phyloP scores from a whole-genome alignment of 345 rosid genomes.

The Gossypium raimondii region DNA sequence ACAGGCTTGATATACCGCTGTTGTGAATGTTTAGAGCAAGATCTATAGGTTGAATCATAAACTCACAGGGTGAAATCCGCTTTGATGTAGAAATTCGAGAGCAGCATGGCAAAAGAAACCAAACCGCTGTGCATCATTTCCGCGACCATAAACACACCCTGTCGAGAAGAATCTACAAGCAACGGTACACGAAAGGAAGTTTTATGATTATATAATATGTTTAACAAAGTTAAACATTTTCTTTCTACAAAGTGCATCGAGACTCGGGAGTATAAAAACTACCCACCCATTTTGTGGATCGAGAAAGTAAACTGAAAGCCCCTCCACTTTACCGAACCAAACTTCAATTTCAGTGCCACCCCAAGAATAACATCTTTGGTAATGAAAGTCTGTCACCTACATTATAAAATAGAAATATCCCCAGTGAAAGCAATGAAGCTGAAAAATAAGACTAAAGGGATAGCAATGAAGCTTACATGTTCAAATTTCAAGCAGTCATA shows the following conservation, averaged over 20 bases:
- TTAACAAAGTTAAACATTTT: neutral
- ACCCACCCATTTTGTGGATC: slow-evolving; percentile 96
- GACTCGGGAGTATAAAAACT: slow-evolving; percentile 17
- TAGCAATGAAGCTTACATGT: slow-evolving; percentile 57
- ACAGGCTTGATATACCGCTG: too few relatives aligned
- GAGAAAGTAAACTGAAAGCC: slow-evolving; percentile 81
- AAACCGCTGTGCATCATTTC: slow-evolving; percentile 78
- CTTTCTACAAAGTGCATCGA: neutral
- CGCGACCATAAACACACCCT: slow-evolving; percentile 77
- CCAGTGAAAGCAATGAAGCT: neutral
- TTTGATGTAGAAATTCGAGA: slow-evolving; percentile 81
- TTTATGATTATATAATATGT: slow-evolving; percentile 2
- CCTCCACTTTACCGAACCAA: slow-evolving; percentile 89
- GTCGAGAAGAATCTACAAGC: slow-evolving; percentile 53
- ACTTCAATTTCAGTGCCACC: slow-evolving; percentile 87
- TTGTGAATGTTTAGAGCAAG: neutral
- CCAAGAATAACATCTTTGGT: slow-evolving; percentile 65
- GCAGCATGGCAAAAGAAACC: slow-evolving; percentile 95
- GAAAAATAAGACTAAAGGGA: slow-evolving; percentile 13
- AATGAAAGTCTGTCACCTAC: slow-evolving; percentile 72
- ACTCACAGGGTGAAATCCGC: slow-evolving; percentile 84
- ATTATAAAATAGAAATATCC: slow-evolving; percentile 17
- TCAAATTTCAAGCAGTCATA: slow-evolving; percentile 71
- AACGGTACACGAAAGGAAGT: neutral
- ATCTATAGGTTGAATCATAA: slow-evolving; percentile 1